A percentile compares a stretch with the other conserved stretches of the same genome.
Conservation (phyloP, 176 grass and related monocot species). For the Thinopyrum elongatum region DNA sequence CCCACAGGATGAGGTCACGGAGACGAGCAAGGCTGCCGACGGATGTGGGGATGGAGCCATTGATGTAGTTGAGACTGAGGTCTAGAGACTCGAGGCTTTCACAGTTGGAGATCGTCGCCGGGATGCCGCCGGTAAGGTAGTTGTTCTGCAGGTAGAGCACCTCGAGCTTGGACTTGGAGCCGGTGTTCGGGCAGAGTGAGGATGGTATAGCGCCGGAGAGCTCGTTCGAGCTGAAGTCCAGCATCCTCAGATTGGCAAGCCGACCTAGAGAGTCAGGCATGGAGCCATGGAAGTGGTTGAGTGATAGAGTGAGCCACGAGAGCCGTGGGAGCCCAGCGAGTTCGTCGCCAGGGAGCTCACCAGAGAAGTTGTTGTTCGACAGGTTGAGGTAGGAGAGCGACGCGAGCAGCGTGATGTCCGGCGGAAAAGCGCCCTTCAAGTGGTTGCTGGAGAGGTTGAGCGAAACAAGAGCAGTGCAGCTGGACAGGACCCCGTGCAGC, state of each 20-base stretch:
- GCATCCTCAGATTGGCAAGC: constrained; percentile 16
- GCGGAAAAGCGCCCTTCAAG: constrained; percentile 37
- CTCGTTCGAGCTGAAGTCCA: constrained; percentile 51
- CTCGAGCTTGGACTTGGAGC: constrained; percentile 18
- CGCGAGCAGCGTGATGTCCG: constrained; percentile 31
- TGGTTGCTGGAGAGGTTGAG: constrained; percentile 60
- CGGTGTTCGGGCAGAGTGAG: constrained; percentile 20
- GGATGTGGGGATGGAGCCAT: constrained; percentile 40
- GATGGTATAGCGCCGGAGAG: neutral
- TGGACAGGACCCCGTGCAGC: constrained; percentile 23
- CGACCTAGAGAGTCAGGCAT: constrained; percentile 29
- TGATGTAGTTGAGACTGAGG: constrained; percentile 55
- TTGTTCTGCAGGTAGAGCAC: constrained; percentile 62
- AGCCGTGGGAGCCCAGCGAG: constrained; percentile 38
- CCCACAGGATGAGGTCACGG: constrained; percentile 57
- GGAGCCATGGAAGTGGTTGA: constrained; percentile 48
- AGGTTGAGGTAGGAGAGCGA: constrained; percentile 42
- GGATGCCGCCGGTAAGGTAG: constrained; percentile 45
- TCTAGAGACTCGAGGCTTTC: constrained; percentile 44
- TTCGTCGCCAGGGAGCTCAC: constrained; percentile 29
- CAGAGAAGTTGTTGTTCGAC: constrained; percentile 57
- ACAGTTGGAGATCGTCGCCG: constrained; percentile 47
- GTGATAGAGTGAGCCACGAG: constrained; percentile 29
- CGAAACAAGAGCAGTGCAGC: constrained; percentile 35
- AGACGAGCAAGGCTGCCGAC: constrained; percentile 37